Base-by-base conservation (phyloP, 1,139 yeast species). In the Suhomyces coccinellae region DNA sequence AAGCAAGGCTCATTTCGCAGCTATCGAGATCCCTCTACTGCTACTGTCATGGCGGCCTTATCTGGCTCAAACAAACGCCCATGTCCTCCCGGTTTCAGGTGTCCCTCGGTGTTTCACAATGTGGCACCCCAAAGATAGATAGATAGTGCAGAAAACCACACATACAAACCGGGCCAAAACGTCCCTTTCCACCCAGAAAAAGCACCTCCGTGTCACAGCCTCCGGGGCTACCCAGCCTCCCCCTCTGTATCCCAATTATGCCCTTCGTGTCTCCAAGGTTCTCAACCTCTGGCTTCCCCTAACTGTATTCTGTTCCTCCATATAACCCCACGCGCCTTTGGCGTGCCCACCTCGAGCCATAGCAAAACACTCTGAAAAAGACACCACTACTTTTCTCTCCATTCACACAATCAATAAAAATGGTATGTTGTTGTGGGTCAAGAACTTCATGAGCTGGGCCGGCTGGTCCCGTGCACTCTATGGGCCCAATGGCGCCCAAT, bases 191-290 rank as follows among this genome's bases (percentile, higher is more conserved):
- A 5, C 8, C 24, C 24, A 6, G 7, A 20, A 20, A 20, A 20
- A 20, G 24, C 41, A 82, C 79, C 27, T 79, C 83, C 44, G 75
- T 85, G 38, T 66, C 79, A 45, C 56, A 55, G 11, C 62, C 53
- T 47, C 52, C 62, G 38, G 58, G 58, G 17, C 11, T 2, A 11
- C 29, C 29, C 29, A 26, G n/a, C n/a, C 29, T 26, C 29, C 29
- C 29, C 29, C 29, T 26, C 29, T 26, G 4, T 26, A 3, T 11
- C 6, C 6, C 29, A 3, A 10, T 12, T 26, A 5, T 5, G n/a
- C 29, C 29, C 29, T 6, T 26, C 4, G n/a, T 26, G n/a, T 6
- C n/a, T 26, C n/a, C 29, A 26, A 26, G 29, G 29, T 26, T 26
- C 29, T 26, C 29, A 26, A 26, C 29, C 29, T 20, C 27, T 9